These are phyloP conservation scores for Sanghuangporus baumii DNA, from an alignment of 1,284 basidiomycete genomes.

Conservation along the genomic window DNA sequence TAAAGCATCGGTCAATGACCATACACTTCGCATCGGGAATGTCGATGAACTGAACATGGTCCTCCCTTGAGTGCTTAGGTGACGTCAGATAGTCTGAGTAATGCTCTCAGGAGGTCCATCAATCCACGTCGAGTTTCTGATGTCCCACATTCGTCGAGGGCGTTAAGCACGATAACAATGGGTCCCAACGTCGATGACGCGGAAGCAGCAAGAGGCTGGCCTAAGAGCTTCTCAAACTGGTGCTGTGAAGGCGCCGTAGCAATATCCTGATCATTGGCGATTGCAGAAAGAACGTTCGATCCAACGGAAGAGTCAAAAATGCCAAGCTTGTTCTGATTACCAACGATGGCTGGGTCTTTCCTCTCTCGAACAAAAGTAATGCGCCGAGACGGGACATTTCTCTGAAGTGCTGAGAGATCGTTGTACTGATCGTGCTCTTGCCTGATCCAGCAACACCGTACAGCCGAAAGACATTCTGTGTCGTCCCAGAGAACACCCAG, in stretches of 20 bases:
- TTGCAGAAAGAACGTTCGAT: background rate
- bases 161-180: constrained; percentile 3
- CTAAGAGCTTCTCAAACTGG: background rate
- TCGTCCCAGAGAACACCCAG: background rate
- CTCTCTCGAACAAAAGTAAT: constrained; percentile 20
- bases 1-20: background rate
- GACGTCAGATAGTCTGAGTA: background rate
- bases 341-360: constrained; percentile 13
- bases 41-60: background rate
- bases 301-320: constrained; percentile 14
- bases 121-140: constrained; percentile 24
- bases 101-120: constrained; percentile 15
- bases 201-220: background rate
- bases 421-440: constrained; percentile 21
- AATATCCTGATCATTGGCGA: background rate
- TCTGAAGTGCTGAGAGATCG: background rate
- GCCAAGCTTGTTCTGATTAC: constrained; percentile 21
- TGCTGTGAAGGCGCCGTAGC: background rate
- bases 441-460: constrained; percentile 29
- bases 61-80: background rate
- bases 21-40: no score
- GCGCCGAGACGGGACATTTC: background rate
- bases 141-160: constrained; percentile 5
- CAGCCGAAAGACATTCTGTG: constrained; percentile 13
- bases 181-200: background rate